These are phyloP conservation scores for Eucalyptus regnans DNA, from an alignment of 345 rosid species.

Conservation along the genomic window DNA sequence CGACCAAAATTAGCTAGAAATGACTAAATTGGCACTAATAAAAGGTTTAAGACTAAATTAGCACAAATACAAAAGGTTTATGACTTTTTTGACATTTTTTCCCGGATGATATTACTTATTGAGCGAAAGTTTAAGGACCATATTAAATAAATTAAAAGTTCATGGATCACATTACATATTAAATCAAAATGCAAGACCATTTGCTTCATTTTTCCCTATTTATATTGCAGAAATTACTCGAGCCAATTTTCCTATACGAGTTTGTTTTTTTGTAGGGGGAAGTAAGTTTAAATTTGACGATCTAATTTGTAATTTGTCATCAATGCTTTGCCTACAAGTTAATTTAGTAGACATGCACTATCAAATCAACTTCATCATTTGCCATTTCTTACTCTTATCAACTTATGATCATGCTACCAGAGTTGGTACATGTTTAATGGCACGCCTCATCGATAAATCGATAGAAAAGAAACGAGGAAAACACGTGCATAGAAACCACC, in stretches of 20 bases:
- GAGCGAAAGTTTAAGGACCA: no score
- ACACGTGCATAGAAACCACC: neutral
- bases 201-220: neutral
- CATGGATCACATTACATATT: accelerated
- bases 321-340: neutral
- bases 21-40: no score
- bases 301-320: neutral
- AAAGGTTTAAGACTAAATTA: no score
- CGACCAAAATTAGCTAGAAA: no score
- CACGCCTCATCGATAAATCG: neutral
- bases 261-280: neutral
- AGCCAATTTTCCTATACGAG: neutral
- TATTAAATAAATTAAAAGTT: no score
- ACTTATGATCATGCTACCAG: neutral
- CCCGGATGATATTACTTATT: no score
- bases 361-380: neutral
- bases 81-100: no score
- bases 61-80: no score
- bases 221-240: neutral
- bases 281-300: neutral
- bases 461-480: neutral
- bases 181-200: neutral
- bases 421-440: neutral
- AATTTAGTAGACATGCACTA: neutral
- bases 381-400: neutral